Evolutionary conservation across 345 rosid species (phyloP), one percentile per base, ranked within the genome.

Genomic region (Erysimum cheiranthoides): DNA sequence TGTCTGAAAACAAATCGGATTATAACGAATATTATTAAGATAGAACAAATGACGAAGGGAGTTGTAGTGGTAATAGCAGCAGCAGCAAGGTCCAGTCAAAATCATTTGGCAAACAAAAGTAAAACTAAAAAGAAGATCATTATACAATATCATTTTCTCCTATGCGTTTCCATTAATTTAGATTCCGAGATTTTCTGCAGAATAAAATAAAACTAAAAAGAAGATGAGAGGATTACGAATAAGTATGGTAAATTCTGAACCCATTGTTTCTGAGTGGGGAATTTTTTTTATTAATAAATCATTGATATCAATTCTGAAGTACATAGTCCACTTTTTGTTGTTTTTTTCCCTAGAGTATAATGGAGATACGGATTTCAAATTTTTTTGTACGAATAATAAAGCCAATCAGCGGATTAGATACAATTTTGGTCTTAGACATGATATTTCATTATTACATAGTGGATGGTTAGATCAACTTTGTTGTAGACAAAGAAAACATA

Each of bases 251-350:
- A 40, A 5, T 67, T 47, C 28, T 68, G 63, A 75, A 51, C 68
- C 62, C 56, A 50, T 68, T 30, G 62, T 31, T 68, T 60, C 4
- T 7, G 11, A 75, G 79, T 75, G 79, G 63, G 38, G 21, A 68
- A 31, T 42, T 53, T 53, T 13, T 18, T 8, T 35, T 27, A 52
- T 17, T 3, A 10, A 16, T 0, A 51, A 51, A 51, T 8, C 39
- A 38, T 18, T 50, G 31, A 51, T 30, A 25, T 62, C 16, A 39
- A 31, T 31, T 40, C 46, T 52, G 12, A 27, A 51, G 43, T 30
- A 21, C 25, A 61, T 30, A 27, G 4, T 32, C 4, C 46, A 42
- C 2, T 6, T 8, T 17, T 49, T 16, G 11, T 49, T 8, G 8
- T 49, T 49, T 3, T 11, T 42, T 45, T 6, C 11, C 39, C 11